Percentiles rank a stretch among this genome's conserved stretches.
Conservation (phyloP, 495 filamentous ascomycete genomes). For the Talaromyces borbonicus region DNA sequence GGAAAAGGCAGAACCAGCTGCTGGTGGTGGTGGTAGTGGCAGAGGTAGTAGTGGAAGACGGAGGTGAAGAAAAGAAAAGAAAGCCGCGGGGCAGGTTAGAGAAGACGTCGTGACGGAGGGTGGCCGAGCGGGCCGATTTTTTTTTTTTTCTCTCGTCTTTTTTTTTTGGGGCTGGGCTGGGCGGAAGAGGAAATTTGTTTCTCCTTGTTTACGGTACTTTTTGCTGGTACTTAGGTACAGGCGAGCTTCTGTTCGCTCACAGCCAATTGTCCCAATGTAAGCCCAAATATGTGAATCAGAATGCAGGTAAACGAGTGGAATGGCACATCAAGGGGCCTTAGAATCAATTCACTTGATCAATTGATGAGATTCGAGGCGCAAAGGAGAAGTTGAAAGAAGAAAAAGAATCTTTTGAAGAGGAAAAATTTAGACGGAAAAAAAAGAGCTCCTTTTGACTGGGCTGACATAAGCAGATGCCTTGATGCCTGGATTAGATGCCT, state of each 20-base stretch:
- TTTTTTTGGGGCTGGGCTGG: too few relatives aligned
- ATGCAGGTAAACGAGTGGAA: background rate
- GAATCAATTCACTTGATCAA: background rate
- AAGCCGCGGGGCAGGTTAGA: slow-evolving; percentile 19
- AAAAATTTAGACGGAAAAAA: slow-evolving; percentile 3
- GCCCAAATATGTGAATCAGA: too few relatives aligned
- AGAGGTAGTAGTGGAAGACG: too few relatives aligned
- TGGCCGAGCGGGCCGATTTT: slow-evolving; percentile 8
- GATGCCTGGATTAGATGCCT: background rate
- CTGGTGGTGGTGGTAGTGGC: too few relatives aligned
- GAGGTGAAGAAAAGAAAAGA: slow-evolving; percentile 27
- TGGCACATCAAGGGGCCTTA: background rate
- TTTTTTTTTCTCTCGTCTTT: slow-evolving; percentile 1
- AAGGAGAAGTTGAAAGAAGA: background rate
- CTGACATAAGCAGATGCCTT: background rate
- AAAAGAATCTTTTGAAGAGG: background rate
- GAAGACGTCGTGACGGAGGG: slow-evolving; percentile 30
- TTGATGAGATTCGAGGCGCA: background rate
- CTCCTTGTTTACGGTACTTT: slow-evolving; percentile 3
- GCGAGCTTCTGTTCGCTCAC: too few relatives aligned
- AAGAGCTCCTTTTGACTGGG: background rate
- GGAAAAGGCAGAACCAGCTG: slow-evolving; percentile 43
- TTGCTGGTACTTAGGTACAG: too few relatives aligned
- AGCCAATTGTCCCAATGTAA: background rate
- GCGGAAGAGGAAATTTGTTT: background rate